Percentiles rank a stretch among this genome's conserved stretches.
Conservation (phyloP, 2,329 filamentous ascomycete species). For the Tolypocladium ovalisporum region DNA sequence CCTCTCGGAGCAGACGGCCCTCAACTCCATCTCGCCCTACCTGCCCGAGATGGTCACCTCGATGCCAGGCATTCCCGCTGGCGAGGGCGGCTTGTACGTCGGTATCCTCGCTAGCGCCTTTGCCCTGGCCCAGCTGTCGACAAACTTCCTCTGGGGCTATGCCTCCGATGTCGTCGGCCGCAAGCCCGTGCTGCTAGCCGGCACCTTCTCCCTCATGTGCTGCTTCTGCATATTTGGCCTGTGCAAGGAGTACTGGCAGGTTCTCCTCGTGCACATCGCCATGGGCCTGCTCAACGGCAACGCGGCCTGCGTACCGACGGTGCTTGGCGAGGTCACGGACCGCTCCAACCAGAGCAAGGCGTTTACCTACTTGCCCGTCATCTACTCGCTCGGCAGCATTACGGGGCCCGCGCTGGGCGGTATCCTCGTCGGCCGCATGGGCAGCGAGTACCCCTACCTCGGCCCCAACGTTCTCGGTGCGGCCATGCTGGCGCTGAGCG, state of each 20-base stretch:
- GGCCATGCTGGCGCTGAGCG: slow-evolving; percentile 57
- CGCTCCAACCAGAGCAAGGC: slow-evolving; percentile 87
- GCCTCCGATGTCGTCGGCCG: slow-evolving; percentile 55
- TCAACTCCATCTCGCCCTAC: slow-evolving; percentile 95
- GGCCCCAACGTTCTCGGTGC: slow-evolving; percentile 75
- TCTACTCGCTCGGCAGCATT: slow-evolving; percentile 92
- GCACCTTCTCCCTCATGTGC: slow-evolving; percentile 69
- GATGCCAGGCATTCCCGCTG: slow-evolving; percentile 67
- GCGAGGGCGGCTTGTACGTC: slow-evolving; percentile 74
- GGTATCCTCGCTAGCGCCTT: slow-evolving; percentile 85
- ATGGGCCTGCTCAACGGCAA: slow-evolving; percentile 96
- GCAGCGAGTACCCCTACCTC: slow-evolving; percentile 66
- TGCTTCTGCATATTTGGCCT: slow-evolving; percentile 86
- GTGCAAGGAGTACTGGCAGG: slow-evolving; percentile 71
- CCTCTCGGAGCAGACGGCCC: slow-evolving; percentile 85
- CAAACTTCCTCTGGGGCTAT: slow-evolving; percentile 61
- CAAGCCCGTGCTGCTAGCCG: slow-evolving; percentile 64
- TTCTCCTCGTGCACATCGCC: slow-evolving; percentile 71
- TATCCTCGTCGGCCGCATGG: slow-evolving; percentile 56
- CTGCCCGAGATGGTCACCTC: slow-evolving; percentile 82
- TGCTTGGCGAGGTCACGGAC: slow-evolving; percentile 89
- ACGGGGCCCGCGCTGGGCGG: slow-evolving; percentile 89
- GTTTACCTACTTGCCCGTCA: slow-evolving; percentile 87
- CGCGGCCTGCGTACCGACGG: slow-evolving; percentile 86
- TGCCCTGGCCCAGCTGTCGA: slow-evolving; percentile 82